Evolutionary conservation across 2,329 filamentous ascomycete species (phyloP).

Genomic region (Cylindrodendrum hubeiense): DNA sequence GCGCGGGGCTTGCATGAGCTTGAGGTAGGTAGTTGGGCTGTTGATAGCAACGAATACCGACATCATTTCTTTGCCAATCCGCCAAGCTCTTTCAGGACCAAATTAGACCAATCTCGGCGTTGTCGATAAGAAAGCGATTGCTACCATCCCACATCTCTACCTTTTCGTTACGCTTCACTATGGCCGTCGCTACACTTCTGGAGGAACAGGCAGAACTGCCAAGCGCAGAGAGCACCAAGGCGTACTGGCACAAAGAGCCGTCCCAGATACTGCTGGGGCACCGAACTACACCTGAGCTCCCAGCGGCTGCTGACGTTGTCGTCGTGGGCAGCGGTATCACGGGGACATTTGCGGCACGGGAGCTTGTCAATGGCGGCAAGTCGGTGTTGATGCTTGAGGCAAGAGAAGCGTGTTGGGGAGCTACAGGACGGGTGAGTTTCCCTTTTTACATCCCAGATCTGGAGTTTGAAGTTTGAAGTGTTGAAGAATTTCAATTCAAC

Average conservation of each 20-base stretch:
- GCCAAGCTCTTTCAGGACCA: neutral
- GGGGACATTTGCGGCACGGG: constrained; percentile 77
- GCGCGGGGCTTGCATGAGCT: constrained; percentile 20
- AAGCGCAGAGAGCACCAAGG: constrained; percentile 68
- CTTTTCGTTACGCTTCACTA: constrained; percentile 27
- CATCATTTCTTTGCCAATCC: neutral
- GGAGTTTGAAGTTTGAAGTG: neutral
- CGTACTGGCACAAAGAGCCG: constrained; percentile 81
- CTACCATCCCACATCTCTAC: neutral
- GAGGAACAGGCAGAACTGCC: constrained; percentile 68
- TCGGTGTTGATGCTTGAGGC: constrained; percentile 82
- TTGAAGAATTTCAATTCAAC: neutral
- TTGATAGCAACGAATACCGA: too few species aligned
- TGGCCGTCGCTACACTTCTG: constrained; percentile 47
- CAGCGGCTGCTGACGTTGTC: constrained; percentile 73
- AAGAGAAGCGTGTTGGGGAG: constrained; percentile 83
- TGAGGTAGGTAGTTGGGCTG: neutral
- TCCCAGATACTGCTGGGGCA: constrained; percentile 75
- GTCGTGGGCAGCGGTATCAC: constrained; percentile 83
- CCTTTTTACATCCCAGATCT: neutral
- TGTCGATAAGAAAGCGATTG: neutral
- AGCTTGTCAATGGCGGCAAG: constrained; percentile 64
- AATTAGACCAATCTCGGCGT: neutral
- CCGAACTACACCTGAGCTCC: constrained; percentile 73
- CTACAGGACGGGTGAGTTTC: constrained; percentile 80